These are phyloP conservation scores for Bipolaris bicolor DNA, from an alignment of 2,329 filamentous ascomycete genomes.

Conservation along the genomic window DNA sequence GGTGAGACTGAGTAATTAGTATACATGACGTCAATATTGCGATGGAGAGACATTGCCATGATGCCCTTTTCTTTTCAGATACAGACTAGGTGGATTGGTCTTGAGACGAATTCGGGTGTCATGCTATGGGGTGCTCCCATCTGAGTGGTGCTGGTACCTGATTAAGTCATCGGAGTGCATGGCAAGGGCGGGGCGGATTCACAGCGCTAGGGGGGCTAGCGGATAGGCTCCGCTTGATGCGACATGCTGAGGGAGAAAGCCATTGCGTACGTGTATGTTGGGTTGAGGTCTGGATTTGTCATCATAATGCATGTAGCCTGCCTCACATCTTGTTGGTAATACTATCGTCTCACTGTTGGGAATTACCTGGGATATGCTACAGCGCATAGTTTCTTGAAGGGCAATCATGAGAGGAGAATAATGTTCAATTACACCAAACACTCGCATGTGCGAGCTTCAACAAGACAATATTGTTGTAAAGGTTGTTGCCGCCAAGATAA, in stretches of 20 bases:
- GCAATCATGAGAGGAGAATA: constrained; percentile 9
- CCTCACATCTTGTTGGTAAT: not conserved
- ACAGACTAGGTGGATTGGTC: constrained; percentile 2
- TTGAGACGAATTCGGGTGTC: not conserved
- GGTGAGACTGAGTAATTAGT: not conserved
- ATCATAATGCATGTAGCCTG: not conserved
- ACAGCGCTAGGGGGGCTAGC: constrained; percentile 2
- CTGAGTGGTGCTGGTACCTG: constrained; percentile 14
- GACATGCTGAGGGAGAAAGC: not conserved
- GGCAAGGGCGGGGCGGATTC: not conserved
- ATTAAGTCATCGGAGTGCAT: constrained; percentile 18
- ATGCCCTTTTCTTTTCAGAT: constrained; percentile 1
- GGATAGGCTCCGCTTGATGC: not conserved
- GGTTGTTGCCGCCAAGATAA: not conserved
- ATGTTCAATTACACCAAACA: constrained; percentile 1
- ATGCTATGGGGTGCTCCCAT: not conserved
- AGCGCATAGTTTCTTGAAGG: not conserved
- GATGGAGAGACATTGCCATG: not conserved
- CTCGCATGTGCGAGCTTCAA: not conserved
- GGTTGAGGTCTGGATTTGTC: not conserved
- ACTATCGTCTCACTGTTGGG: not conserved
- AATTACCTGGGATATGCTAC: not conserved
- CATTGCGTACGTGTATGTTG: not conserved
- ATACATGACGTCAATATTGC: constrained; percentile 23
- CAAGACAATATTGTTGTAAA: not conserved